These are phyloP conservation scores for Erythrophleum fordii DNA, from an alignment of 306 rosid genomes.

Conservation along the genomic window DNA sequence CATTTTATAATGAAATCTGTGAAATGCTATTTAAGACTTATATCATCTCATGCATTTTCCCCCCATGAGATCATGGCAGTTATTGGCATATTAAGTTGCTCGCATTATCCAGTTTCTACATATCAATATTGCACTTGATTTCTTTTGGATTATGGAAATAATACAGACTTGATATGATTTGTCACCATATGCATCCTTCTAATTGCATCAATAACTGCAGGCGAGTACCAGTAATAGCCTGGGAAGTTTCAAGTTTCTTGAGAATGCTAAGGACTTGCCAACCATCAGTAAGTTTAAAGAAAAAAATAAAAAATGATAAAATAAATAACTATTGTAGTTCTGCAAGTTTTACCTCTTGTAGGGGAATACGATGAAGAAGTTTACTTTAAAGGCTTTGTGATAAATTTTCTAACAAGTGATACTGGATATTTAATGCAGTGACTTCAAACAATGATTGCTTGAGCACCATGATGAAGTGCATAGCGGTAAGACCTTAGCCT, in stretches of 20 bases:
- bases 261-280: conserved; percentile 84
- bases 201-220: conserved; percentile 50
- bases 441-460: conserved; percentile 77
- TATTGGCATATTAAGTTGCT: not conserved
- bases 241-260: conserved; percentile 78
- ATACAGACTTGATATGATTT: conserved; percentile 1
- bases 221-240: conserved; percentile 53
- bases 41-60: not conserved
- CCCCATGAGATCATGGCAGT: not conserved
- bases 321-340: conserved; percentile 22
- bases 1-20: not conserved
- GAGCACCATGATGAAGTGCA: conserved; percentile 92
- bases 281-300: conserved; percentile 69
- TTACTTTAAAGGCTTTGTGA: conserved; percentile 23
- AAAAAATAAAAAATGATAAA: too few relatives aligned
- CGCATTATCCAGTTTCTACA: not conserved
- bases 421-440: conserved; percentile 58
- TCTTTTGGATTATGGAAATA: conserved; percentile 9
- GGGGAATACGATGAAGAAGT: conserved; percentile 3
- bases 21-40: conserved; percentile 2
- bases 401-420: conserved; percentile 27
- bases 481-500: conserved; percentile 69
- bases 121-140: conserved; percentile 34
- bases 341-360: conserved; percentile 7
- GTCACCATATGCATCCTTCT: conserved; percentile 20